Base-by-base conservation (phyloP, 73 alveolate genomes). In the Paraurostyla sp. region DNA sequence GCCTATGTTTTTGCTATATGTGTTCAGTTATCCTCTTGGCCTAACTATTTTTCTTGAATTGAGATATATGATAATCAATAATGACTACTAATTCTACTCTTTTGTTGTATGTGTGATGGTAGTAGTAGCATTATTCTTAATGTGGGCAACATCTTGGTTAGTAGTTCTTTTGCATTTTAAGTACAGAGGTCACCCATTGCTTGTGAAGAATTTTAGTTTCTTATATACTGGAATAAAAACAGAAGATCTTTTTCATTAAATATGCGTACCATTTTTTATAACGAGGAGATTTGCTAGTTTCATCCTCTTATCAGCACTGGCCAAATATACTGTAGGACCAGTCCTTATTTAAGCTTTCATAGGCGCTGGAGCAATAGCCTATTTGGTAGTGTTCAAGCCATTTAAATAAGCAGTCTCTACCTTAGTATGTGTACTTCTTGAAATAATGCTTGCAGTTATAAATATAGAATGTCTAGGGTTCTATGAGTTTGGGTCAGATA, bases 61-160 rank as follows among this genome's bases (percentile, higher is more conserved):
- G 30, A 73, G 87, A 45, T 43, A 20, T 25, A 48, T 73, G 71
- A 45, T 13, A 11, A 33, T 45, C 3, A 11, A 13, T 20, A 73
- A 73, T 73, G 87, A 73, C 13, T 73, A 48, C 36, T 27, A 48
- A 45, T 43, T 73, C 71, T 73, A 73, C 49, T 73, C 87, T 13
- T 73, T 73, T 7, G 71, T 50, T 0, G 51, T 50, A 6, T 43
- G 87, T 36, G 32, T 23, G 11, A 9, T 45, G 60, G 51, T 73
- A 45, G 41, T 38, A 2, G 18, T 73, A 6, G 30, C 46, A 0
- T 49, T 73, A 9, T 45, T 50, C 29, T 50, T 73, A 45, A 0
- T 48, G 6, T 73, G 87, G 87, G 41, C 46, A 0, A 0, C 71
- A 2, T 27, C 71, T 23, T 73, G 68, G 32, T 35, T 73, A 3